Base-by-base conservation (phyloP, 345 rosid species). In the Anacardium occidentale region DNA sequence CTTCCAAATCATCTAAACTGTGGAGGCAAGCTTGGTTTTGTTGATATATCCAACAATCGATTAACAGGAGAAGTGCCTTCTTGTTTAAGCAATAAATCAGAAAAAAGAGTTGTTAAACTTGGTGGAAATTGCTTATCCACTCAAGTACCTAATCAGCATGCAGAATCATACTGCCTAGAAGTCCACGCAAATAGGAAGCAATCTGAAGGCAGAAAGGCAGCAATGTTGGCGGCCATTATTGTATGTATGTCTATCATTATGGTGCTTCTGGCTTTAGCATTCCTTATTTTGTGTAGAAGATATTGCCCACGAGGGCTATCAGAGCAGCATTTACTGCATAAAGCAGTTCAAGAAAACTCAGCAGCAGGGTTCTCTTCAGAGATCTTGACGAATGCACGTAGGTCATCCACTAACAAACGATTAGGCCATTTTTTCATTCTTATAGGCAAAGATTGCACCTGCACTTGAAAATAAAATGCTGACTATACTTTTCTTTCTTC, bases 91-190 rank as follows among this genome's bases (percentile, higher is more conserved):
- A 68, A 53, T 40, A 64, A 63, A 55, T 71, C 81, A 1, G 76
- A 59, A 48, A 63, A 69, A 69, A 55, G 69, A 66, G 63, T 52
- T 1, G 81, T 87, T 21, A 82, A 74, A 66, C 68, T 77, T 47
- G 81, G 71, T 45, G 89, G 89, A 24, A 91, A 91, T 73, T 91
- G 94, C 79, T 77, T 91, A 42, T 87, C 91, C 25, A 47, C 77
- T 20, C 79, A 45, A 53, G 69, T 65, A 47, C 45, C 58, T 68
- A 73, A 80, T 50, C 97, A 91, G 83, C 87, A 81, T 64, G 71
- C 77, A 2, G 66, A 78, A 77, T 86, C 94, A 47, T 83, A 81
- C 59, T 91, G 97, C 64, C 68, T 70, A 40, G 78, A 82, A 66
- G 64, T 74, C 71, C 83, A 77, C 0, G 66, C 26, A 2, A 74